Conservation (phyloP, 2,329 filamentous ascomycete genomes). For the Beauveria rudraprayagi region DNA sequence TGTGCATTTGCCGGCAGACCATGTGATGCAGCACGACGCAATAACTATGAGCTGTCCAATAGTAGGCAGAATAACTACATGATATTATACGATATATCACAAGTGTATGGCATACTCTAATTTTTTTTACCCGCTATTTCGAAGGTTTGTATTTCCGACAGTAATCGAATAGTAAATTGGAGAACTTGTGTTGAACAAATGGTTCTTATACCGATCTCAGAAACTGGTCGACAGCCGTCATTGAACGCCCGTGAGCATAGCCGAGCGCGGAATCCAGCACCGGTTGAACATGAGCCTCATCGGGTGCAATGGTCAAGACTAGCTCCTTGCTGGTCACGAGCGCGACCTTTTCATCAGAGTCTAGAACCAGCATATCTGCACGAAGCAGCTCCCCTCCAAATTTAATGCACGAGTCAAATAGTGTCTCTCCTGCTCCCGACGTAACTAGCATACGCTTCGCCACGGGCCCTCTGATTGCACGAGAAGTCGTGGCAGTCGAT, state of each 20-base stretch:
- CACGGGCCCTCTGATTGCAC: background rate
- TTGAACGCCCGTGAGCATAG: background rate
- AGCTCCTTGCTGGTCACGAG: background rate
- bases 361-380: background rate
- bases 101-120: too few relatives aligned
- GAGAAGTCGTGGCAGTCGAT: too few relatives aligned
- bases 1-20: background rate
- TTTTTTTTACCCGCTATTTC: too few relatives aligned
- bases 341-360: background rate
- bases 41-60: too few relatives aligned
- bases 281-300: background rate
- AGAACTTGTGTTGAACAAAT: background rate
- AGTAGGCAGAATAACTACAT: too few relatives aligned
- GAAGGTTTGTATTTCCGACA: too few relatives aligned
- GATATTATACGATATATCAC: too few relatives aligned
- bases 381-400: background rate
- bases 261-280: background rate
- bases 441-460: background rate
- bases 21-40: too few relatives aligned
- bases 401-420: slow-evolving; percentile 1
- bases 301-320: background rate
- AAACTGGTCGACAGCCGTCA: background rate
- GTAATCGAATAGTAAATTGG: background rate
- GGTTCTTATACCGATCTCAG: background rate
- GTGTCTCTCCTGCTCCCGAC: background rate